These are phyloP conservation scores for Daldinia bambusicola DNA, from an alignment of 495 filamentous ascomycete genomes.

Conservation along the genomic window DNA sequence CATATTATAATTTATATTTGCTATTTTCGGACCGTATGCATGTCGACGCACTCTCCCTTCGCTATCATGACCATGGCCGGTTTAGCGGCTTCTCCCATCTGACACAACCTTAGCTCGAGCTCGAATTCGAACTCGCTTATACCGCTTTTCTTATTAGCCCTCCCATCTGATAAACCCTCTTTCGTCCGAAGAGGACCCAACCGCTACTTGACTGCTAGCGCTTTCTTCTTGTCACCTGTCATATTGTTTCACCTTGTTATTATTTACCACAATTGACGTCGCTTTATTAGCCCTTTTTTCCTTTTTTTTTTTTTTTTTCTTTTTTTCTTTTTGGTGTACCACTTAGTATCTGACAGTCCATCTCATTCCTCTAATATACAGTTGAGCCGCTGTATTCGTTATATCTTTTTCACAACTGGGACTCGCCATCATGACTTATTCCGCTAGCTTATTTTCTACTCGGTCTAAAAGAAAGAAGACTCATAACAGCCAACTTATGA, in stretches of 20 bases:
- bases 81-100: slow-evolving; percentile 20
- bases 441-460: not conserved
- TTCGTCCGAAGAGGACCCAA: not conserved
- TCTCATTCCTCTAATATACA: not conserved
- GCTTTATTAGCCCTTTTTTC: not conserved
- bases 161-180: slow-evolving; percentile 5
- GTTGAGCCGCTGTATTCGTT: not conserved
- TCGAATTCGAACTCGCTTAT: slow-evolving; percentile 6
- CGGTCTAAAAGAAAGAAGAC: not conserved
- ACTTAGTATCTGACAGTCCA: no score
- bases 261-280: not conserved
- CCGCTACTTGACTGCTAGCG: not conserved
- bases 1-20: no score
- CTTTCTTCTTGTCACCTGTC: slow-evolving; percentile 11
- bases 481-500: slow-evolving; percentile 19
- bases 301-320: no score
- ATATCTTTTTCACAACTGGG: not conserved
- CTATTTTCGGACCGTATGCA: not conserved
- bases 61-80: slow-evolving; percentile 31
- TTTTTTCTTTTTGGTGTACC: no score
- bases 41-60: not conserved
- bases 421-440: not conserved
- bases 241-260: not conserved
- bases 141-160: slow-evolving; percentile 10
- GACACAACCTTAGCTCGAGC: slow-evolving; percentile 11